Evolutionary conservation across 208 protist species (phyloP).

Genomic region (Trypanosoma scelopori): DNA sequence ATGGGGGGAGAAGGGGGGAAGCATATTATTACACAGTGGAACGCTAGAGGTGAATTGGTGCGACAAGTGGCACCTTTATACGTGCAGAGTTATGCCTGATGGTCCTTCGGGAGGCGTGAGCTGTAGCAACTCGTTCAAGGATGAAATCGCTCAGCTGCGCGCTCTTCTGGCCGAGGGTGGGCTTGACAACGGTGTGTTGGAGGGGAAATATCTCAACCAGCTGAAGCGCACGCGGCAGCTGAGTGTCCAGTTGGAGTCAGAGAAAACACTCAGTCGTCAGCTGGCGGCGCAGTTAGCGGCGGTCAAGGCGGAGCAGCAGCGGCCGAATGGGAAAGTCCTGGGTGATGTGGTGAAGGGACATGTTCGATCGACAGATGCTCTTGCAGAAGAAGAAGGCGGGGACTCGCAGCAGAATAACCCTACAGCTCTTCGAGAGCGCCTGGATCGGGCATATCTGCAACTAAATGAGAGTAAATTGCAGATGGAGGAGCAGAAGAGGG

Average conservation of each 20-base stretch:
- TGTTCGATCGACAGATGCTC: constrained; percentile 15
- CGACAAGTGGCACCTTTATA: neutral
- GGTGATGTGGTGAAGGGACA: constrained; percentile 7
- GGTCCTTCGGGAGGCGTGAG: neutral
- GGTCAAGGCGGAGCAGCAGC: constrained; percentile 22
- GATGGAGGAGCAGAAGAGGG: constrained; percentile 56
- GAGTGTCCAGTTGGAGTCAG: constrained; percentile 53
- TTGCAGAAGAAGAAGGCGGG: neutral
- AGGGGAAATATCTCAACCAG: constrained; percentile 66
- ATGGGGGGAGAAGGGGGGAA: too few relatives aligned
- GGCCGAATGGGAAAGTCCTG: neutral
- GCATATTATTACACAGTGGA: too few relatives aligned
- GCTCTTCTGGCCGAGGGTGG: constrained; percentile 27
- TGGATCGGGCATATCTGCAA: constrained; percentile 57
- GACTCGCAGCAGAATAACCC: constrained; percentile 18
- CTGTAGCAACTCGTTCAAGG: constrained; percentile 21
- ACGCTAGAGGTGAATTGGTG: too few relatives aligned
- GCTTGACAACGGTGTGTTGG: constrained; percentile 37
- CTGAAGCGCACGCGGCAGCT: constrained; percentile 43
- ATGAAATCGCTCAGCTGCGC: constrained; percentile 38
- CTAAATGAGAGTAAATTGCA: constrained; percentile 47
- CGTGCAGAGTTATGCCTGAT: neutral
- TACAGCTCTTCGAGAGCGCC: constrained; percentile 24
- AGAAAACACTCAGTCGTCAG: constrained; percentile 35
- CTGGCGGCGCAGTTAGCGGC: constrained; percentile 32